Conservation (phyloP, 129 eudicot species). For the Ambrosia artemisiifolia region DNA sequence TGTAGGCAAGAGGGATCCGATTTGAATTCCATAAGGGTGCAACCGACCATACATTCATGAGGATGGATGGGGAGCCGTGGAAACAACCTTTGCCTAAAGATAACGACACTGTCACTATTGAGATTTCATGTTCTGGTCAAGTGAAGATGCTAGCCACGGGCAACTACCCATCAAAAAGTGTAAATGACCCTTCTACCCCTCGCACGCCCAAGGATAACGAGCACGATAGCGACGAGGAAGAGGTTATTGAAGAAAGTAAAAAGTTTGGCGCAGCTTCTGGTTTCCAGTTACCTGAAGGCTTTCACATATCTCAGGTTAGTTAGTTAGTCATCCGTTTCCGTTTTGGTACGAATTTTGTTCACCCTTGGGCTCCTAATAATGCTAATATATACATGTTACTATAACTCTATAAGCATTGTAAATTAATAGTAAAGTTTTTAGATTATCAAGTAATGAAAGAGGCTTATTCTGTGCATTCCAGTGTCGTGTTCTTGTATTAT, state of each 20-base stretch:
- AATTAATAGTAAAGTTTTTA: conserved; percentile 6
- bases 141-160: conserved; percentile 52
- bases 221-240: conserved; percentile 40
- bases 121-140: conserved; percentile 63
- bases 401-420: conserved; percentile 2
- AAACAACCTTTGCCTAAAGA: conserved; percentile 68
- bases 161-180: conserved; percentile 44
- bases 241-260: conserved; percentile 35
- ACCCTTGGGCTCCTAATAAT: neutral
- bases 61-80: conserved; percentile 87
- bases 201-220: conserved; percentile 35
- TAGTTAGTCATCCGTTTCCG: neutral
- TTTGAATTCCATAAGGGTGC: conserved; percentile 64
- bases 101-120: conserved; percentile 55
- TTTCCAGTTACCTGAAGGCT: conserved; percentile 51
- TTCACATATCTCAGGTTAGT: conserved; percentile 44
- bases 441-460: conserved; percentile 10
- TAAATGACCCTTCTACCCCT: conserved; percentile 47
- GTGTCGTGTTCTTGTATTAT: neutral
- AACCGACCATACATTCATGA: conserved; percentile 63
- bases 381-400: neutral
- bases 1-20: conserved; percentile 54
- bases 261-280: conserved; percentile 70
- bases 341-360: conserved; percentile 6
- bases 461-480: neutral